These are phyloP conservation scores for Myxozyma neglecta DNA, from an alignment of 805 yeast genomes.

Conservation along the genomic window DNA sequence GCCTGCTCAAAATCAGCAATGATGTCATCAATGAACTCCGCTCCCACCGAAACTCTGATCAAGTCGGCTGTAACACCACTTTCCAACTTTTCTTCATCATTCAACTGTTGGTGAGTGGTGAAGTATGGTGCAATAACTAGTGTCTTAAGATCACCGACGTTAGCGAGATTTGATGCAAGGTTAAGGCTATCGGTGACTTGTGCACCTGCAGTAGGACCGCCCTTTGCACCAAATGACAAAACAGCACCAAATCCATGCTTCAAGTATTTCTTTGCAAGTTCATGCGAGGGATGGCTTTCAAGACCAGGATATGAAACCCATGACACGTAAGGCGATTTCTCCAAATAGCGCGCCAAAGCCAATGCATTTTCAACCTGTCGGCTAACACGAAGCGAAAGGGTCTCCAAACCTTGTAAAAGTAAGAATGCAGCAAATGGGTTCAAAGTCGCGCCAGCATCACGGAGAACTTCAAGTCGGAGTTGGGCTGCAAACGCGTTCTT, in stretches of 20 bases:
- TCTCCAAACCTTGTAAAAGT: slow-evolving; percentile 88
- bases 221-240: slow-evolving; percentile 83
- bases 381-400: slow-evolving; percentile 88
- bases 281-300: slow-evolving; percentile 73
- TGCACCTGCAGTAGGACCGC: slow-evolving; percentile 64
- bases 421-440: slow-evolving; percentile 88
- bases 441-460: slow-evolving; percentile 89
- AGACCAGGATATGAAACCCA: slow-evolving; percentile 96
- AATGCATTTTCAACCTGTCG: slow-evolving; percentile 85
- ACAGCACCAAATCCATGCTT: slow-evolving; percentile 82
- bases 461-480: slow-evolving; percentile 76
- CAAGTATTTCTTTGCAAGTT: slow-evolving; percentile 79
- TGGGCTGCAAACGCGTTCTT: slow-evolving; percentile 71
- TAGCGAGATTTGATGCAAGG: slow-evolving; percentile 89
- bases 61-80: slow-evolving; percentile 83
- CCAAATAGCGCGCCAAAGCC: slow-evolving; percentile 74
- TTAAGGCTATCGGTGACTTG: slow-evolving; percentile 79
- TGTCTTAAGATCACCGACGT: slow-evolving; percentile 95
- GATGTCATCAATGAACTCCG: slow-evolving; percentile 78
- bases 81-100: slow-evolving; percentile 72
- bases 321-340: slow-evolving; percentile 67
- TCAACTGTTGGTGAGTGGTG: slow-evolving; percentile 92
- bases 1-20: slow-evolving; percentile 87
- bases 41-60: slow-evolving; percentile 87
- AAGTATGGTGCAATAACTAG: slow-evolving; percentile 93